phyloP scores from a whole-genome alignment of 768 basidiomycete genomes.

The Lyophyllum atratum region DNA sequence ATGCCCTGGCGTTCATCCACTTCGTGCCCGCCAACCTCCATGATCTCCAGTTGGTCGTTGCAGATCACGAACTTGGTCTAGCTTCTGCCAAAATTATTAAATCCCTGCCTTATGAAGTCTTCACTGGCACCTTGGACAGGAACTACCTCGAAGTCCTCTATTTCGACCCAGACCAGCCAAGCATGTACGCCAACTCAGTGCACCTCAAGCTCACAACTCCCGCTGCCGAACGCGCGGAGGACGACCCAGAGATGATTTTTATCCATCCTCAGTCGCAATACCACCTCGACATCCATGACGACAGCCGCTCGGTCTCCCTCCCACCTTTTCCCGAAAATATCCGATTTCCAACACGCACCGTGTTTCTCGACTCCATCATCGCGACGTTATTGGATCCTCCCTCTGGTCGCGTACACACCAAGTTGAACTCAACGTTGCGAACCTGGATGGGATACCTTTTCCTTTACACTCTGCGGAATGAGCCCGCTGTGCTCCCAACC shows the following conservation, averaged over 20 bases:
- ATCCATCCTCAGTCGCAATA: slow-evolving; percentile 16
- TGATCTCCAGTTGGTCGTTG: slow-evolving; percentile 2
- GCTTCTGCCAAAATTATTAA: background rate
- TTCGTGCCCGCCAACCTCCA: slow-evolving; percentile 3
- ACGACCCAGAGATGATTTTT: slow-evolving; percentile 9
- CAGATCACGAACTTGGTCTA: background rate
- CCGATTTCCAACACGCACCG: slow-evolving; percentile 12
- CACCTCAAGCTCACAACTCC: background rate
- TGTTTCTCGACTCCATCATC: background rate
- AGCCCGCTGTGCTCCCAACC: slow-evolving; percentile 2
- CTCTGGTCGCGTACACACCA: background rate
- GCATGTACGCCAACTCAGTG: background rate
- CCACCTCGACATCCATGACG: slow-evolving; percentile 12
- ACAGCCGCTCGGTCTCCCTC: slow-evolving; percentile 13
- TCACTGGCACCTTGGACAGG: background rate
- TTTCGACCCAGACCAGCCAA: background rate
- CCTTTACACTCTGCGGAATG: slow-evolving; percentile 11
- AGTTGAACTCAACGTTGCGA: background rate
- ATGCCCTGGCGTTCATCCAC: slow-evolving; percentile 6
- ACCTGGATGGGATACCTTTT: background rate
- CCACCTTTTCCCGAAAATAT: slow-evolving; percentile 12
- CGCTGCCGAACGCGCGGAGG: background rate
- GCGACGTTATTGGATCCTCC: background rate
- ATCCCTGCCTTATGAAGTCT: slow-evolving; percentile 2
- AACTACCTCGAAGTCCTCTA: background rate